These are phyloP conservation scores for Cercospora sp. DNA, from an alignment of 2,329 filamentous ascomycete species.

Conservation along the genomic window DNA sequence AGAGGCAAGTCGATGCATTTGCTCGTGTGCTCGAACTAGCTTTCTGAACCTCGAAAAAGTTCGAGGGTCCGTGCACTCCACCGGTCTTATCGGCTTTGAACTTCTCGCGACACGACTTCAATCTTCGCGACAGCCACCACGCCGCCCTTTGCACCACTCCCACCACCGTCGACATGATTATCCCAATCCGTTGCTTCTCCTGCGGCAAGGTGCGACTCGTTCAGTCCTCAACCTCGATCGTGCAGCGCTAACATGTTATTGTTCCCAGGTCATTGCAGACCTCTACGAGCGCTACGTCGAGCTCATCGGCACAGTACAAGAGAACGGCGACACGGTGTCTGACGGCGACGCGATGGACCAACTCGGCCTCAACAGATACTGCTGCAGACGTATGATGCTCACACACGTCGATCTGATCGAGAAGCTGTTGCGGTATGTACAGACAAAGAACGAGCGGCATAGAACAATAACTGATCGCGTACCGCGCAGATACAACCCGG, in stretches of 20 bases:
- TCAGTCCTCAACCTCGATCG: neutral
- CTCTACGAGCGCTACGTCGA: slow-evolving; percentile 95
- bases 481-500: slow-evolving; percentile 39
- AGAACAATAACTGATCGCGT: slow-evolving; percentile 9
- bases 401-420: slow-evolving; percentile 98
- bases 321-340: slow-evolving; percentile 62
- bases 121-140: slow-evolving; percentile 11
- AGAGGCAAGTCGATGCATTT: neutral
- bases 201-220: slow-evolving; percentile 81
- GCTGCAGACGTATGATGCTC: slow-evolving; percentile 99
- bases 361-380: slow-evolving; percentile 91
- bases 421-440: slow-evolving; percentile 84
- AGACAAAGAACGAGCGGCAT: neutral
- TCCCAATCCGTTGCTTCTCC: slow-evolving; percentile 96
- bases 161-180: slow-evolving; percentile 75
- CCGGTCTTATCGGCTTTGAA: slow-evolving; percentile 3
- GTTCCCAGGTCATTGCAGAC: slow-evolving; percentile 83
- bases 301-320: slow-evolving; percentile 74
- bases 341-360: slow-evolving; percentile 91
- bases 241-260: slow-evolving; percentile 10
- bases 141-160: neutral
- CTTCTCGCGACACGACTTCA: slow-evolving; percentile 10
- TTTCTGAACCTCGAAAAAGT: slow-evolving; percentile 16
- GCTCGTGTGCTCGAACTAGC: slow-evolving; percentile 14
- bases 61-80: slow-evolving; percentile 15